These are phyloP conservation scores for Ogataea kodamae DNA, from an alignment of 805 yeast species.

Conservation along the genomic window DNA sequence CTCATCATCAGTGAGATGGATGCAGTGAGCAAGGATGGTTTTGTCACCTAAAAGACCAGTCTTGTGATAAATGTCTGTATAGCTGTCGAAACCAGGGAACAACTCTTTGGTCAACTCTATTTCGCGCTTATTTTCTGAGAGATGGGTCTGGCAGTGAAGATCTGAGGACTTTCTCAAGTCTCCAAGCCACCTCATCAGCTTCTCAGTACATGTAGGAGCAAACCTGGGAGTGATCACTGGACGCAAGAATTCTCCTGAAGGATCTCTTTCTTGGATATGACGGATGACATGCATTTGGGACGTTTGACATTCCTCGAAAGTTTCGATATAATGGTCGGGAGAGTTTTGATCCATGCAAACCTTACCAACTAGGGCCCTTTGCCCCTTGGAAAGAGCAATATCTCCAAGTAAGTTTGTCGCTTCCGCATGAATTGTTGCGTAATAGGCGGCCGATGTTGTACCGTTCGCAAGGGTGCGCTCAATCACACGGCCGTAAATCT, in stretches of 20 bases:
- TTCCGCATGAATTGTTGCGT: slow-evolving; percentile 78
- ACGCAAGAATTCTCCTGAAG: slow-evolving; percentile 47
- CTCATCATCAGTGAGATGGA: slow-evolving; percentile 70
- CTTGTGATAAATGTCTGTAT: slow-evolving; percentile 74
- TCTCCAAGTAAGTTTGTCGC: slow-evolving; percentile 78
- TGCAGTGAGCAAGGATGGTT: slow-evolving; percentile 87
- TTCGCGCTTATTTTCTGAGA: slow-evolving; percentile 78
- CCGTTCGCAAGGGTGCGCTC: slow-evolving; percentile 69
- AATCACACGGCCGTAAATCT: slow-evolving; percentile 67
- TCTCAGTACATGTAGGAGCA: slow-evolving; percentile 80
- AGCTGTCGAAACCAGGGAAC: slow-evolving; percentile 67
- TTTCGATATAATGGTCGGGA: slow-evolving; percentile 67
- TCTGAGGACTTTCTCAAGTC: slow-evolving; percentile 43
- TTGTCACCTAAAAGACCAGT: slow-evolving; percentile 55
- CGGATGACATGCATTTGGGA: slow-evolving; percentile 56
- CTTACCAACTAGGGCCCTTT: slow-evolving; percentile 86
- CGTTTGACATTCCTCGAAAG: slow-evolving; percentile 46
- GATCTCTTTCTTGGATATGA: slow-evolving; percentile 53
- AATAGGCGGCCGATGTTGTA: slow-evolving; percentile 90
- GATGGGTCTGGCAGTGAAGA: slow-evolving; percentile 83
- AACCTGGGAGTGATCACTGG: slow-evolving; percentile 92
- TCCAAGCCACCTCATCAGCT: slow-evolving; percentile 63
- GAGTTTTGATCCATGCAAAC: slow-evolving; percentile 90
- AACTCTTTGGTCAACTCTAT: slow-evolving; percentile 65
- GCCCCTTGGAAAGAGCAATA: slow-evolving; percentile 62